These are phyloP conservation scores for Camellia japonica DNA, from an alignment of 148 eudicot genomes.

Conservation along the genomic window DNA sequence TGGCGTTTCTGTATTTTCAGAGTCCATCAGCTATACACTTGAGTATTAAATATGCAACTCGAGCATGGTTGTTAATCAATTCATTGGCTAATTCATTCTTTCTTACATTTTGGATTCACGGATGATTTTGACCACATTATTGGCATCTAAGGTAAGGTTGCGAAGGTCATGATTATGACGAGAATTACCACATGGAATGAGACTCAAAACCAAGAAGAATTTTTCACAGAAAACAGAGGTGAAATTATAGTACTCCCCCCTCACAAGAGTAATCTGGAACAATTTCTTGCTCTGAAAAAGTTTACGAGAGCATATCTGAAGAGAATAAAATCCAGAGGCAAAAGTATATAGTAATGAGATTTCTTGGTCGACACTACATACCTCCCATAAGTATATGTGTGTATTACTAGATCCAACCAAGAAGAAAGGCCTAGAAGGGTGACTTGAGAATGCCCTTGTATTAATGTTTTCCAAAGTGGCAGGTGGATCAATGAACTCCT, in stretches of 20 bases:
- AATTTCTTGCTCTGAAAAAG: neutral
- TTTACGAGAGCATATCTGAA: neutral
- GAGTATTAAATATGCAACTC: neutral
- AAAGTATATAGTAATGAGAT: neutral
- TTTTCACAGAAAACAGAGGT: neutral
- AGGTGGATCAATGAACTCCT: constrained; percentile 74
- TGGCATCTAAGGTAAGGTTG: neutral
- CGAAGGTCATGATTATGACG: neutral
- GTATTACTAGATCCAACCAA: constrained; percentile 93
- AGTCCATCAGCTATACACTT: neutral
- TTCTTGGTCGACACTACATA: constrained; percentile 25
- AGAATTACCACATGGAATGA: neutral
- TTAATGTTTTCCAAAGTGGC: constrained; percentile 69
- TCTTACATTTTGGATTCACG: neutral
- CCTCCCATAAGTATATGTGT: constrained; percentile 96
- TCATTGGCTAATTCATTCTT: neutral
- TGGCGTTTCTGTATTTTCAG: neutral
- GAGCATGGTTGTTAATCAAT: neutral
- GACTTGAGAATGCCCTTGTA: constrained; percentile 78
- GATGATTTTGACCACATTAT: constrained; percentile 4
- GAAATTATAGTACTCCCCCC: neutral
- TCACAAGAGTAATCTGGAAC: neutral
- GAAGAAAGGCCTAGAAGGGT: constrained; percentile 90
- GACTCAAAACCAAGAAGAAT: neutral
- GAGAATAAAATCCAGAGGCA: neutral